A percentile compares a stretch with the other conserved stretches of the same genome.
These are phyloP conservation scores for Casuarina glauca DNA, from an alignment of 306 rosid genomes.

Conservation along the genomic window DNA sequence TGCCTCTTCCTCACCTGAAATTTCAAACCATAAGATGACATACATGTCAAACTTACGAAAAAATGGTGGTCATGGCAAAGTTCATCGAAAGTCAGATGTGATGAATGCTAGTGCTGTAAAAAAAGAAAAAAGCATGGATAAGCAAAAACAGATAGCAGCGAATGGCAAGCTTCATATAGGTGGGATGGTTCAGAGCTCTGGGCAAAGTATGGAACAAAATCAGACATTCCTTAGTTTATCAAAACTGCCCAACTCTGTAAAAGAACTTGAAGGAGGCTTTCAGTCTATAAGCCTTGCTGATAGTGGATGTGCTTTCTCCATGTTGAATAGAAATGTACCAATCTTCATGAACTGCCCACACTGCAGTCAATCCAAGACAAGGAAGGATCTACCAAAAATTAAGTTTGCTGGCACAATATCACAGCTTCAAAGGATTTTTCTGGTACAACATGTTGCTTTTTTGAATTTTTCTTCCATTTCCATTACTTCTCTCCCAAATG, in stretches of 20 bases:
- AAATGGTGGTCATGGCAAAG: slow-evolving; percentile 52
- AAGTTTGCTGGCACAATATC: slow-evolving; percentile 80
- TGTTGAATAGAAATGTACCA: slow-evolving; percentile 77
- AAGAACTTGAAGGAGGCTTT: slow-evolving; percentile 53
- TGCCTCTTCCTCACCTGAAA: slow-evolving; percentile 41
- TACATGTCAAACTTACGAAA: slow-evolving; percentile 48
- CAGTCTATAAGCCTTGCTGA: slow-evolving; percentile 52
- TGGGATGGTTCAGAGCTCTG: slow-evolving; percentile 36
- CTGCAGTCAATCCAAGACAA: slow-evolving; percentile 65
- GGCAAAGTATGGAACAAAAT: slow-evolving; percentile 44
- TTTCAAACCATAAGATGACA: slow-evolving; percentile 33
- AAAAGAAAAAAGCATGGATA: slow-evolving; percentile 52
- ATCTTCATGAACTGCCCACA: slow-evolving; percentile 86
- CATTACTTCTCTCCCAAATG: neutral
- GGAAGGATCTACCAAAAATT: slow-evolving; percentile 53
- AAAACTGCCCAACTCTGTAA: slow-evolving; percentile 35
- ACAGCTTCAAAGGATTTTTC: slow-evolving; percentile 83
- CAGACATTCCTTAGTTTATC: slow-evolving; percentile 37
- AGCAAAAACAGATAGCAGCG: slow-evolving; percentile 48
- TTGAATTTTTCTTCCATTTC: slow-evolving; percentile 23
- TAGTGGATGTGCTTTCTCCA: slow-evolving; percentile 60
- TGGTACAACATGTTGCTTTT: slow-evolving; percentile 58
- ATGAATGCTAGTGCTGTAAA: slow-evolving; percentile 36
- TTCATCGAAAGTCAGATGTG: slow-evolving; percentile 52
- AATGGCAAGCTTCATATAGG: slow-evolving; percentile 43